phyloP scores from a whole-genome alignment of 2,329 filamentous ascomycete genomes.

The Fusarium nisikadoi region DNA sequence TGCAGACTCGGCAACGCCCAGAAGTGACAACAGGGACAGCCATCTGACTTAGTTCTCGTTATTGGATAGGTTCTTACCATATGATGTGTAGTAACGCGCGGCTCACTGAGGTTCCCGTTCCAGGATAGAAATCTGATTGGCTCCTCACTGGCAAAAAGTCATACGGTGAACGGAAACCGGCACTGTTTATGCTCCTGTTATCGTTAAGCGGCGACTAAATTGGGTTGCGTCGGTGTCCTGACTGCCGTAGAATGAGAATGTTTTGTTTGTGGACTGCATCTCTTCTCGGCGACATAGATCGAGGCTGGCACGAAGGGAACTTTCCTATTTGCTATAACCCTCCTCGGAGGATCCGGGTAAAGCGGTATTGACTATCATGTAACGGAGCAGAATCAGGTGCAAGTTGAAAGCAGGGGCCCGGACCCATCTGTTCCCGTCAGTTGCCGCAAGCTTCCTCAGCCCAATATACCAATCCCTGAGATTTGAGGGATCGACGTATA shows the following conservation, averaged over 20 bases:
- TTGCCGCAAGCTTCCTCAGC: not conserved
- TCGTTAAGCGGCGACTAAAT: accelerated
- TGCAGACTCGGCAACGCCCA: not conserved
- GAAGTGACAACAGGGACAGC: not conserved
- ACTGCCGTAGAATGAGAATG: accelerated
- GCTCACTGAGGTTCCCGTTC: not conserved
- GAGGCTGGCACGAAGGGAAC: not conserved
- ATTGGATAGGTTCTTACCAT: accelerated
- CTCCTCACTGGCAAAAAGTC: not conserved
- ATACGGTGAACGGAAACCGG: not conserved
- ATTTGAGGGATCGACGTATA: not conserved
- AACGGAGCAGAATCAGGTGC: accelerated
- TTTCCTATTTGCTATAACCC: not conserved
- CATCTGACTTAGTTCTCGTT: too few relatives aligned
- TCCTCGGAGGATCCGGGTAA: not conserved
- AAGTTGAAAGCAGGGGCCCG: accelerated
- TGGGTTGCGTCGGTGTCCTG: accelerated
- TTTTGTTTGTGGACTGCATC: too few relatives aligned
- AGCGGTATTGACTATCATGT: accelerated
- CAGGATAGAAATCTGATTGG: accelerated
- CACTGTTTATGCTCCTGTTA: accelerated
- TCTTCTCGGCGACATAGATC: too few relatives aligned
- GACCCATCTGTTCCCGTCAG: not conserved
- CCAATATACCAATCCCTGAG: accelerated
- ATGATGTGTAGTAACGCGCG: too few relatives aligned